Conservation (phyloP, 2,329 filamentous ascomycete genomes). For the Arthrobotrys entomopaga region DNA sequence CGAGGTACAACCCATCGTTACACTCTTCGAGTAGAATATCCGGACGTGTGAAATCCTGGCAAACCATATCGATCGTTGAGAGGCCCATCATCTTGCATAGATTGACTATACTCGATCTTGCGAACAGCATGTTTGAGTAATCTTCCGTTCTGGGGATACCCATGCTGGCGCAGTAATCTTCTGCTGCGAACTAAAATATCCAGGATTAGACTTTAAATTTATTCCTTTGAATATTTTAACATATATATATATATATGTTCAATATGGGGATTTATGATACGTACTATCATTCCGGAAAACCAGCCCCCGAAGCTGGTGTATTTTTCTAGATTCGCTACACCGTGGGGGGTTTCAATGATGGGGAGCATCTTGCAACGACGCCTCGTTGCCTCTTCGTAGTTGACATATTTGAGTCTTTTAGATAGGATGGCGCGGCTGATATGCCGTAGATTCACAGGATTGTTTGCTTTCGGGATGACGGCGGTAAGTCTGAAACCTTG, state of each 20-base stretch:
- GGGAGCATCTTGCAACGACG: constrained; percentile 17
- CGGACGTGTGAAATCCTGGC: constrained; percentile 27
- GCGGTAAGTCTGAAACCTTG: constrained; percentile 12
- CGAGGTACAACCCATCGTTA: constrained; percentile 17
- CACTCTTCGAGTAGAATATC: constrained; percentile 31
- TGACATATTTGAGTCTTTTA: not conserved
- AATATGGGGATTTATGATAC: not conserved
- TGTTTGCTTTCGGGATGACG: constrained; percentile 26
- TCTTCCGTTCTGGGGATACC: constrained; percentile 31
- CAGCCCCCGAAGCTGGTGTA: not conserved
- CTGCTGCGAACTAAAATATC: constrained; percentile 43
- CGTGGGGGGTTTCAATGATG: constrained; percentile 33
- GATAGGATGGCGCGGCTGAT: not conserved
- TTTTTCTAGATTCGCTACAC: constrained; percentile 7
- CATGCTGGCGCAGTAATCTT: constrained; percentile 42
- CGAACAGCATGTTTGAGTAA: constrained; percentile 35
- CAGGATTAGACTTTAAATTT: no score
- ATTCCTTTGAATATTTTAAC: no score
- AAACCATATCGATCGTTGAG: constrained; percentile 49
- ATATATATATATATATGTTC: no score
- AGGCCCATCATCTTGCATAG: constrained; percentile 18
- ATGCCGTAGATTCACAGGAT: constrained; percentile 3
- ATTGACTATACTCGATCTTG: constrained; percentile 31
- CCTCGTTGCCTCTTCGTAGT: not conserved
- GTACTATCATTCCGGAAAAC: constrained; percentile 35